phyloP scores from a whole-genome alignment of 164 flowering plant genomes.

The Taxillus chinensis region DNA sequence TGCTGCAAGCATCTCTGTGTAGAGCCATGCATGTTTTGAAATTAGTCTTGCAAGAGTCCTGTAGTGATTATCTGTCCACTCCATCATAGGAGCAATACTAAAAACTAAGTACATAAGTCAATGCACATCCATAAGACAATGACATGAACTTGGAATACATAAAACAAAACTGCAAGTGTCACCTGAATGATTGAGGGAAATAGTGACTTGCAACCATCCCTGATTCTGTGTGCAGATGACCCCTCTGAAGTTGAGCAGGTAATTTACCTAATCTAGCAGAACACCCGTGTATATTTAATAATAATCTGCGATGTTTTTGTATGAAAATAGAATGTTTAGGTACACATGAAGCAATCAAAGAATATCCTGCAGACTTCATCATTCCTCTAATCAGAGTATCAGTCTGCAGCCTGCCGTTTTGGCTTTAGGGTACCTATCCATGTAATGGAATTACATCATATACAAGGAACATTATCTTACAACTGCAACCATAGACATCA shows the following conservation, averaged over 20 bases:
- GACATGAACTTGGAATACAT: not conserved
- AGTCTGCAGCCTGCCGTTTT: constrained; percentile 23
- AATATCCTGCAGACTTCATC: constrained; percentile 48
- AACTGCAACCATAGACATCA: not conserved
- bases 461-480: not conserved
- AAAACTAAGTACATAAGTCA: constrained; percentile 5
- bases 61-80: constrained; percentile 82
- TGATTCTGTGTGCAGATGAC: constrained; percentile 16
- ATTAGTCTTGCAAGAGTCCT: constrained; percentile 87
- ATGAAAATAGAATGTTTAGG: constrained; percentile 32
- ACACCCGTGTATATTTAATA: constrained; percentile 12
- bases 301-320: constrained; percentile 31
- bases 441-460: constrained; percentile 21
- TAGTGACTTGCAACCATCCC: constrained; percentile 36
- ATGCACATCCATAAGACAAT: not conserved
- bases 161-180: not conserved
- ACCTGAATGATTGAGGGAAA: constrained; percentile 84
- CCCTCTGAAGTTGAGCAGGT: constrained; percentile 14
- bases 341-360: constrained; percentile 35
- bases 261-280: constrained; percentile 19
- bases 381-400: constrained; percentile 18
- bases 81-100: constrained; percentile 99
- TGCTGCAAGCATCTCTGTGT: constrained; percentile 95
- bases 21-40: constrained; percentile 92
- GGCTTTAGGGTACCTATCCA: constrained; percentile 24